Evolutionary conservation across 768 basidiomycete genomes (phyloP), one percentile per base, ranked within the genome.

Genomic region (Pleurotus tuoliensis): DNA sequence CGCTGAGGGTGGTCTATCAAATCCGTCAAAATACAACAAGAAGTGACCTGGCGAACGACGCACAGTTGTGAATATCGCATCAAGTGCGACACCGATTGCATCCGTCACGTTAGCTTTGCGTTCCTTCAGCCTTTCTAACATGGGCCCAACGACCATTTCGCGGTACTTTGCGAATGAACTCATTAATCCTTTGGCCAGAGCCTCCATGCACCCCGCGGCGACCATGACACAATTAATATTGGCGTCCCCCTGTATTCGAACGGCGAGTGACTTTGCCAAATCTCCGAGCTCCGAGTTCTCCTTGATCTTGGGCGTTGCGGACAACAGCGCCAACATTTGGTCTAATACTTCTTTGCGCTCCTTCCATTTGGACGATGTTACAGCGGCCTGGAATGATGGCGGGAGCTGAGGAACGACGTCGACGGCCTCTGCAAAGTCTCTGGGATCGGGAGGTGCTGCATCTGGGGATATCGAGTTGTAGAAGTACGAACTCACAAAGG

Each of bases 351-450:
- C 91, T 66, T 98, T 94, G 40, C 93, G 84, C 62, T 99, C 97
- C 66, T 99, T 98, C 97, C 97, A 99, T 71, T 98, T 98, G 0
- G 92, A 85, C 3, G 97, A 98, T 20, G 86, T 82, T 49, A 99
- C 77, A 50, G 81, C 76, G 2, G 85, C 76, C 57, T 90, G 83
- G 58, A 98, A 76, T 56, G 86, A 86, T 2, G 82, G 68, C 0
- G 97, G 90, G 43, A 98, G 78, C 61, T 88, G 87, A 2, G 83
- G 69, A 18, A 87, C 76, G 55, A 97, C 84, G 66, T 94, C 82
- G 40, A 92, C 84, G 12, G 88, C 85, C 64, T 96, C 92, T 3
- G 88, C 84, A 60, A 94, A 81, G 53, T 82, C 80, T 51, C 86
- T 83, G 15, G 92, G 90, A 74, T 98, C 94, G 8, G 85, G 76